Conservation (phyloP, 1,284 basidiomycete genomes). For the Melampsora americana region DNA sequence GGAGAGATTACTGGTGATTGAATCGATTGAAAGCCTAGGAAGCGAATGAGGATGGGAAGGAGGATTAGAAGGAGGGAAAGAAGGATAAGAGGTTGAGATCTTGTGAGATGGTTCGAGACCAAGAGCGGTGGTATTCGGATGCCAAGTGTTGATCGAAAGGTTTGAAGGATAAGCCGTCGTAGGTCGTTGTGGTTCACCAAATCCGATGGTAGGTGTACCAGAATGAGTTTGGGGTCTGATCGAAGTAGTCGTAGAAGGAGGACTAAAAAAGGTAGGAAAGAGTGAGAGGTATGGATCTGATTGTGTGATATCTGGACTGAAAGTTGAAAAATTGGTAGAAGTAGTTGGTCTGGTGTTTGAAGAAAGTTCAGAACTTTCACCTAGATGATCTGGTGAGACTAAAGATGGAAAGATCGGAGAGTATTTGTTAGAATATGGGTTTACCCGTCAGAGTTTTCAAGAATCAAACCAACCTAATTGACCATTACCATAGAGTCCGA, state of each 20-base stretch:
- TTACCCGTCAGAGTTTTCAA: background rate
- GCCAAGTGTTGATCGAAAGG: background rate
- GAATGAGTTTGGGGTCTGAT: slow-evolving; percentile 27
- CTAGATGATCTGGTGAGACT: background rate
- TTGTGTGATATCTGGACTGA: background rate
- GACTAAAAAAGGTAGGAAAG: background rate
- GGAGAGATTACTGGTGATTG: background rate
- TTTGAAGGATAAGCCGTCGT: background rate
- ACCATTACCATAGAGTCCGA: slow-evolving; percentile 20
- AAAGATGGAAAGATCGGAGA: background rate
- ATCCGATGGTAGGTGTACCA: background rate
- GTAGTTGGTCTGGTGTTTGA: background rate
- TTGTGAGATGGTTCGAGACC: background rate
- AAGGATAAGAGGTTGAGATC: background rate
- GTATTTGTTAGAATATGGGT: background rate
- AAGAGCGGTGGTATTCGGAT: background rate
- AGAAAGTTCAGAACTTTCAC: background rate
- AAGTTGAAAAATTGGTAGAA: background rate
- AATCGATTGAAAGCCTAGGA: background rate
- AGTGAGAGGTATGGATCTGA: background rate
- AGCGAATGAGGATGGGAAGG: background rate
- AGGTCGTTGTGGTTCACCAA: background rate
- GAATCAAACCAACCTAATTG: background rate
- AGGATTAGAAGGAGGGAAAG: background rate
- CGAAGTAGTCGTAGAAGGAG: background rate